Percentiles rank a stretch among this genome's conserved stretches.
Evolutionary conservation across 768 basidiomycete genomes (phyloP).

Genomic region (Flagelloscypha sp.): DNA sequence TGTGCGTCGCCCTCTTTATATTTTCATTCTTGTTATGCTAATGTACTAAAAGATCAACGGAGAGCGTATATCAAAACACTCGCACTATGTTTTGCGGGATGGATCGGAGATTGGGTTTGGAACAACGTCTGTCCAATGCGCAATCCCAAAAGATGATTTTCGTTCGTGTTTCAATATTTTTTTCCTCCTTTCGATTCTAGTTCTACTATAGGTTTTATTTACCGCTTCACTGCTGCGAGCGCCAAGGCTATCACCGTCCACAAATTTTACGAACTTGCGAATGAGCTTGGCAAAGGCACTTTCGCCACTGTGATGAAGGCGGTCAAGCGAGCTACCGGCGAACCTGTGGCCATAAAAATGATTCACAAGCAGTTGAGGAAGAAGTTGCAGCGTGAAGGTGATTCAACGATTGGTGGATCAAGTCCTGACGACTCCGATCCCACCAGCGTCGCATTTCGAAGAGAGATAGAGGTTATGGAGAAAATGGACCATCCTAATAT

Average conservation of each 20-base stretch:
- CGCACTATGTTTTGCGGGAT: constrained; percentile 51
- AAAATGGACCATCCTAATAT: constrained; percentile 74
- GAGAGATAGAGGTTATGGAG: constrained; percentile 77
- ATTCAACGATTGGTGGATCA: too few relatives aligned
- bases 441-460: constrained; percentile 40
- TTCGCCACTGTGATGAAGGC: constrained; percentile 90
- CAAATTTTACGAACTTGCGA: constrained; percentile 54
- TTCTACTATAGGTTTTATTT: constrained; percentile 53
- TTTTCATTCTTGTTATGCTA: neutral
- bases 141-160: constrained; percentile 55
- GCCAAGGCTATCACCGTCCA: constrained; percentile 47
- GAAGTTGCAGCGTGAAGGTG: constrained; percentile 22
- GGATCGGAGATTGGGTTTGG: constrained; percentile 90
- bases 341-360: constrained; percentile 84
- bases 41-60: constrained; percentile 50
- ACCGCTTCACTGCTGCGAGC: constrained; percentile 51
- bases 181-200: neutral
- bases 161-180: constrained; percentile 35
- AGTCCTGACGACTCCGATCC: constrained; percentile 18
- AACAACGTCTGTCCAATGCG: constrained; percentile 35
- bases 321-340: constrained; percentile 58
- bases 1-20: constrained; percentile 30
- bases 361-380: constrained; percentile 43
- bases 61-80: constrained; percentile 48
- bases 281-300: constrained; percentile 80